These are phyloP conservation scores for Cystofilobasidium macerans DNA, from an alignment of 768 basidiomycete genomes.

Conservation along the genomic window DNA sequence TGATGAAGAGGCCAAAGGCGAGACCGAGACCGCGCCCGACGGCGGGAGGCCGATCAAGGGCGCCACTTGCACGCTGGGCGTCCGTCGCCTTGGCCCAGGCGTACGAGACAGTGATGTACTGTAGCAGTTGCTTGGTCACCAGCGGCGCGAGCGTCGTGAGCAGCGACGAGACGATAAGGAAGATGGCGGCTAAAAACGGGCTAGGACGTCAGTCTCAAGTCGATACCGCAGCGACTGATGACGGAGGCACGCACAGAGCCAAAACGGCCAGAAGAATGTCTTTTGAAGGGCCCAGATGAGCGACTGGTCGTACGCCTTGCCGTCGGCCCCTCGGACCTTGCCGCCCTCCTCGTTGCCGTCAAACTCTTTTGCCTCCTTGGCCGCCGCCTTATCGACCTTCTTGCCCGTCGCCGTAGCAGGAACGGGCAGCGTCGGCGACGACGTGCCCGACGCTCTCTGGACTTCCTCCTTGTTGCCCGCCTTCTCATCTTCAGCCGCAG, in stretches of 20 bases:
- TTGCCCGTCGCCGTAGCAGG: background rate
- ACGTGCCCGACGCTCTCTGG: constrained; percentile 24
- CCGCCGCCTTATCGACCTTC: background rate
- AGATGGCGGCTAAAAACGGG: constrained; percentile 38
- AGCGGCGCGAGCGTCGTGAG: constrained; percentile 50
- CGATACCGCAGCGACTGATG: background rate
- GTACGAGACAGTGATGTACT: constrained; percentile 50
- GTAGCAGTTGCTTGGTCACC: constrained; percentile 51
- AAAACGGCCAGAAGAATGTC: constrained; percentile 45
- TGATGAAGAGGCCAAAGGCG: constrained; percentile 54
- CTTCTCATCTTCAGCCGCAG: constrained; percentile 11
- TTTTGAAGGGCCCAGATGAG: constrained; percentile 45
- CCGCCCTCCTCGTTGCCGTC: constrained; percentile 22
- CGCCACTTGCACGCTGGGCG: background rate
- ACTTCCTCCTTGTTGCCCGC: no score
- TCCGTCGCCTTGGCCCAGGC: constrained; percentile 39
- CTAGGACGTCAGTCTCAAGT: no score
- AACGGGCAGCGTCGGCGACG: constrained; percentile 19
- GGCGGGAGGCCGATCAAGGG: constrained; percentile 41
- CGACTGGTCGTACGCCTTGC: constrained; percentile 43
- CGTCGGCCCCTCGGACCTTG: constrained; percentile 15
- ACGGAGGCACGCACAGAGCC: constrained; percentile 29
- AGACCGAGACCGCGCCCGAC: constrained; percentile 63
- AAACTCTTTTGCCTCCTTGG: constrained; percentile 13
- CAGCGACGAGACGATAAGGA: constrained; percentile 43